Base-by-base conservation (phyloP, 805 yeast genomes). In the Candida tallmaniae region DNA sequence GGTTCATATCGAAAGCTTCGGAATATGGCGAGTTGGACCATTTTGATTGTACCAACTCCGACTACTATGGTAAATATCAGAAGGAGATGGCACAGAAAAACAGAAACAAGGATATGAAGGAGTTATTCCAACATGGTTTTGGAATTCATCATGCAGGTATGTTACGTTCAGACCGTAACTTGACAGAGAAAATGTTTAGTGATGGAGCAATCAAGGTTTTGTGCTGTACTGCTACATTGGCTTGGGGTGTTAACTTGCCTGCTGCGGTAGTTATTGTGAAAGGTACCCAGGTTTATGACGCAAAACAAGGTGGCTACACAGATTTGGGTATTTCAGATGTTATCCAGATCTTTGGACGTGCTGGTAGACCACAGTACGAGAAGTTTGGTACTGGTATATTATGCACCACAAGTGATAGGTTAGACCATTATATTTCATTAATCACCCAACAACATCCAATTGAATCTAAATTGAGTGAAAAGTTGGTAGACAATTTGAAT, bases 181-280 rank as follows among this genome's bases (percentile, higher is more conserved):
- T 88, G 34, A 82, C 94, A 0, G 98, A 94, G 50, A 81, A 80
- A 51, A 74, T 90, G 82, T 93, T 93, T 54, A 68, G 80, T 20
- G 65, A 70, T 20, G 97, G 98, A 27, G 83, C 88, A 0, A 82
- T 93, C 42, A 84, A 81, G 40, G 97, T 93, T 0, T 63, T 93
- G 12, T 83, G 95, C 50, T 88, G 96, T 71, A 93, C 99, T 2
- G 95, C 98, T 0, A 93, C 99, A 0, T 73, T 93, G 39, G 99
- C 99, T 0, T 93, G 99, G 99, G 99, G 99, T 74, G 97, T 93
- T 13, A 93, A 93, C 53, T 67, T 93, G 39, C 98, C 99, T 2
- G 98, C 98, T 5, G 97, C 96, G 2, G 96, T 88, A 26, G 99
- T 93, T 14, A 85, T 93, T 42, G 79, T 93, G 21, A 93, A 93